A percentile compares a stretch with the other conserved stretches of the same genome.
Conservation (phyloP, 1,284 basidiomycete species). For the Pascua sp. region DNA sequence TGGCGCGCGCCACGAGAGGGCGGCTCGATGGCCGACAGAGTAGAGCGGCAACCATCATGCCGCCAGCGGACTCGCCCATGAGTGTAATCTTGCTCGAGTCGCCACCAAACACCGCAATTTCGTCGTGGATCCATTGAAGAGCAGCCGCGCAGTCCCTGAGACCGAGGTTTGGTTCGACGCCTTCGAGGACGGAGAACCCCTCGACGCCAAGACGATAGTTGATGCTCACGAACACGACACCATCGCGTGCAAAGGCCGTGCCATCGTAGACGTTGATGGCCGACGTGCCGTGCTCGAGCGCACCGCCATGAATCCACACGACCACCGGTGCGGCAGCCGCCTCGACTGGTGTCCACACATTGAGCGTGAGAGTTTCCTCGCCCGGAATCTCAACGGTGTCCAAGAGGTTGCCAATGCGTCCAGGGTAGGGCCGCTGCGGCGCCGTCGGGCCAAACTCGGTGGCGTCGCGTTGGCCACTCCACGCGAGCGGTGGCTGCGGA, state of each 20-base stretch:
- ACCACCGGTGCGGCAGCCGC: not conserved
- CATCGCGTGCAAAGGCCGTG: not conserved
- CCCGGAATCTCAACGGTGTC: not conserved
- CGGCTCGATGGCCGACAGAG: not conserved
- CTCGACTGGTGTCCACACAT: not conserved
- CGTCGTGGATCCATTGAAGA: not conserved
- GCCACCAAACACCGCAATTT: not conserved
- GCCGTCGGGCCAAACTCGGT: not conserved
- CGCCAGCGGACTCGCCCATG: not conserved
- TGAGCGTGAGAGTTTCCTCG: not conserved
- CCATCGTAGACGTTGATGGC: not conserved
- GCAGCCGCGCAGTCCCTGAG: not conserved
- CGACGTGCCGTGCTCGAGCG: conserved; percentile 1
- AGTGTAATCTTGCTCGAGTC: not conserved
- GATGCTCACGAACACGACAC: not conserved
- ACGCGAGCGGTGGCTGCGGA: not conserved
- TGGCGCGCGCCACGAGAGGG: not conserved
- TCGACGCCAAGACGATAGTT: not conserved
- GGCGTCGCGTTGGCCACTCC: not conserved
- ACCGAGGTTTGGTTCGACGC: not conserved
- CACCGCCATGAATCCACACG: not conserved
- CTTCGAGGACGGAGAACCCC: not conserved
- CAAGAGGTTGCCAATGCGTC: not conserved
- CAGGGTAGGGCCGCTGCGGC: not conserved
- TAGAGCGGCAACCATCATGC: not conserved